A percentile compares a stretch with the other conserved stretches of the same genome.
Evolutionary conservation across 2,329 filamentous ascomycete genomes (phyloP).

Genomic region (Sarocladium oryzae): DNA sequence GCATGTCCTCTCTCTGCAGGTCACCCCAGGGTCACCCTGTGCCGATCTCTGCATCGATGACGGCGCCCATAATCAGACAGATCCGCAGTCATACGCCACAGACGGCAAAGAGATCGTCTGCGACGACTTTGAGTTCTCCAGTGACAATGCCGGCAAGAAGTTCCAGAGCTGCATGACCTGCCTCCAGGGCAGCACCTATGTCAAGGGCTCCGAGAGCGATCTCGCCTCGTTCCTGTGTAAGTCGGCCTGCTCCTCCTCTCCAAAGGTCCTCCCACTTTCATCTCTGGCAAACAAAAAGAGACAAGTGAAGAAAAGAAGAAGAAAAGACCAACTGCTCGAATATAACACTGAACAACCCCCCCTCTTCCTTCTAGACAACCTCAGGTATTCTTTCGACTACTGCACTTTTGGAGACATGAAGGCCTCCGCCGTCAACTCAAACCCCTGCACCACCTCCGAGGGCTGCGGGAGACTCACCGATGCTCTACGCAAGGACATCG

Average conservation of each 20-base stretch:
- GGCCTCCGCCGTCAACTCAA: constrained; percentile 34
- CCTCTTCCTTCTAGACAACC: constrained; percentile 36
- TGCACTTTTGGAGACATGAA: constrained; percentile 49
- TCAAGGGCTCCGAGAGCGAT: constrained; percentile 42
- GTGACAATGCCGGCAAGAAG: constrained; percentile 32
- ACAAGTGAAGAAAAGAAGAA: no score
- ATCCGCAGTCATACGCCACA: constrained; percentile 40
- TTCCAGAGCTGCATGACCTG: constrained; percentile 46
- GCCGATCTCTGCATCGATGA: constrained; percentile 42
- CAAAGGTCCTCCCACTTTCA: no score
- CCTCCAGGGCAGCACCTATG: constrained; percentile 44
- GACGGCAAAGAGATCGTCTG: constrained; percentile 40
- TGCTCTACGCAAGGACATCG: constrained; percentile 33
- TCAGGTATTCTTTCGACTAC: constrained; percentile 44
- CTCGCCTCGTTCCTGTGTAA: constrained; percentile 51
- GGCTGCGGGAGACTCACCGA: constrained; percentile 41
- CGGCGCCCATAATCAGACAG: constrained; percentile 32
- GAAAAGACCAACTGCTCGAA: not conserved
- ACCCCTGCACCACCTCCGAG: constrained; percentile 43
- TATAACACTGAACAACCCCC: not conserved
- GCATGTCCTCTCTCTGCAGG: constrained; percentile 32
- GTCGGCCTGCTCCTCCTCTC: constrained; percentile 17
- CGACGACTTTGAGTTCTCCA: constrained; percentile 35
- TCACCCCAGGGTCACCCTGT: constrained; percentile 49
- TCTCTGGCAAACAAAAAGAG: not conserved